Conservation (phyloP, 1,284 basidiomycete genomes). For the Sporisorium exsertum region DNA sequence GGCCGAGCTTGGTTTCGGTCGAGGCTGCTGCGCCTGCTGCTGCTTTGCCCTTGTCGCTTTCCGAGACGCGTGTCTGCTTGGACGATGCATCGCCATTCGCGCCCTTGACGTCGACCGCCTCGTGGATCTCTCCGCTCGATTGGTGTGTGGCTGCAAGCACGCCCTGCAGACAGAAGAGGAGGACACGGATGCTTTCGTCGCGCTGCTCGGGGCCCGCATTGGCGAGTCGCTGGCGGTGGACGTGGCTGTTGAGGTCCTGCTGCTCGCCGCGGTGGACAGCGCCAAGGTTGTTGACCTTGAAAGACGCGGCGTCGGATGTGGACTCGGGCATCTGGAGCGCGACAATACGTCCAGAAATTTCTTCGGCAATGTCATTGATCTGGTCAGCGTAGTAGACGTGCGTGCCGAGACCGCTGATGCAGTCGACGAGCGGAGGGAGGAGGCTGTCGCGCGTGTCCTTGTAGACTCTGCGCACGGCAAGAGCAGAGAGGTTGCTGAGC, state of each 20-base stretch:
- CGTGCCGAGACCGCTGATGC: constrained; percentile 84
- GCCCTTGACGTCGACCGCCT: constrained; percentile 42
- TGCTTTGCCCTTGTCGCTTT: constrained; percentile 49
- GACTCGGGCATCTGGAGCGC: constrained; percentile 77
- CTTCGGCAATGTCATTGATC: constrained; percentile 89
- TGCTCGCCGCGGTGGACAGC: constrained; percentile 44
- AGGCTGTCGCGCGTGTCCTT: constrained; percentile 73
- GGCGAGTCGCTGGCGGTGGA: constrained; percentile 59
- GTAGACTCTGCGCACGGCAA: constrained; percentile 80
- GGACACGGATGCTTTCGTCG: constrained; percentile 79
- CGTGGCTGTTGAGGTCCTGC: constrained; percentile 42
- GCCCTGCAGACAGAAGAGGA: constrained; percentile 79
- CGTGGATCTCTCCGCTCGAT: constrained; percentile 69
- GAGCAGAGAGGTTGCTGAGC: constrained; percentile 74
- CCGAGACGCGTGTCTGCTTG: constrained; percentile 1
- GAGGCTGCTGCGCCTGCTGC: constrained; percentile 15
- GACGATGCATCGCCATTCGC: neutral
- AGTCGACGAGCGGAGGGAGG: constrained; percentile 79
- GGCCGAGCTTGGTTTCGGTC: constrained; percentile 28
- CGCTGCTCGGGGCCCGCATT: constrained; percentile 69
- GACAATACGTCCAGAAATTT: constrained; percentile 82
- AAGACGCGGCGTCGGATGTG: constrained; percentile 67
- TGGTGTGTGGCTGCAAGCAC: constrained; percentile 78
- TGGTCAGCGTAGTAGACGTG: constrained; percentile 97
- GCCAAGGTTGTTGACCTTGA: constrained; percentile 69